Evolutionary conservation across 1,284 basidiomycete species (phyloP), one percentile per base, ranked within the genome.

Genomic region (Coriolopsis trogii): DNA sequence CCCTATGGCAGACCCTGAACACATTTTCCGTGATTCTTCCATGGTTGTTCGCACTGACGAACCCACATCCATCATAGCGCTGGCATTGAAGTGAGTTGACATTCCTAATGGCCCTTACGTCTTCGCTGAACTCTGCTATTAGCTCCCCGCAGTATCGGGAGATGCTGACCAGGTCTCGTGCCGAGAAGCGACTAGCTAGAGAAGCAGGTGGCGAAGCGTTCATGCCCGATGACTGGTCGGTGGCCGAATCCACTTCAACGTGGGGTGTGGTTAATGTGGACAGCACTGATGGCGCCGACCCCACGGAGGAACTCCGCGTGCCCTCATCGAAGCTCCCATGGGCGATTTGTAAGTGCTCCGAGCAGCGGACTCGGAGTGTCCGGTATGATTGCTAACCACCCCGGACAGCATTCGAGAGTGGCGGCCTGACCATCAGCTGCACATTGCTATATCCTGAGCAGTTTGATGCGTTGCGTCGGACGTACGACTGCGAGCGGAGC

Each of bases 31-130:
- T 25, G 96, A 98, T 66, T 95, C 93, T 13, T 88, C 89, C 1
- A 96, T 98, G 80, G 88, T 98, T 42, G 91, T 99, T 23, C 84
- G 97, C 20, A 96, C 95, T 41, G 95, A 98, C 67, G 97, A 99
- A 70, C 97, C 97, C 3, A 98, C 95, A 0, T 98, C 95, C 8
- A 97, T 99, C 63, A 96, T 99, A 59, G 96, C 97, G 3, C 86
- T 98, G 49, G 95, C 95, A 8, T 75, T 99, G 39, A 93, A 90
- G 88, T 94, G 63, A 62, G 81, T 67, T 7, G 3, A 37, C n/a
- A 21, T 21, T 31, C 49, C 21, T 47, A 16, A 9, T 0, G 25
- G 20, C 2, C 9, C 7, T 21, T 51, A 48, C 57, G n/a, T 58
- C 28, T 28, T 34, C 36, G 40, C 31, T 37, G 25, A 53, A 33